Evolutionary conservation across 768 basidiomycete species (phyloP).

Genomic region (Tubosaeta sp.): DNA sequence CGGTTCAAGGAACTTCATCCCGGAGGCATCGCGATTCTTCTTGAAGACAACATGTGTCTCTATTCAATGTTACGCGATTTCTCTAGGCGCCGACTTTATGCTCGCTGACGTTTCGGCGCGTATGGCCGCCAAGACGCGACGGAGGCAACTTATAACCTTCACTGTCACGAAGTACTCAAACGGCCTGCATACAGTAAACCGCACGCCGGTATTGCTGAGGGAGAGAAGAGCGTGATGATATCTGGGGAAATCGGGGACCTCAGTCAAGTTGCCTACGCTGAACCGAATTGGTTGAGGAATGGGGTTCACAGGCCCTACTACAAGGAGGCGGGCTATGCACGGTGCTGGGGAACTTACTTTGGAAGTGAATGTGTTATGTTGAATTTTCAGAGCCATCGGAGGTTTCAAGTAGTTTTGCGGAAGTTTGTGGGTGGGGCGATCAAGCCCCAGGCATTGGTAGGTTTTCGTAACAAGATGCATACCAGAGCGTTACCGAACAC

Average conservation of each 20-base stretch:
- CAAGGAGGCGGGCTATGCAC: background rate
- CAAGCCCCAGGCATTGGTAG: background rate
- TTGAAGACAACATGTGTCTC: background rate
- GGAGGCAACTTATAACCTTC: background rate
- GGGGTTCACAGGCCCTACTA: background rate
- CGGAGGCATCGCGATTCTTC: background rate
- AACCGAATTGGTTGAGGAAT: background rate
- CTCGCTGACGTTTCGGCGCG: background rate
- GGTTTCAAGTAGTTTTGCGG: background rate
- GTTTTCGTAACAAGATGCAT: background rate
- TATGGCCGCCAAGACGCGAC: background rate
- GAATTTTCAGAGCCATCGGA: background rate
- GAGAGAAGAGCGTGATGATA: background rate
- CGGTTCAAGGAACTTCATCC: background rate
- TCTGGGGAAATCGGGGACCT: background rate
- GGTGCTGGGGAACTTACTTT: background rate
- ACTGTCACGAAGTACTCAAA: background rate
- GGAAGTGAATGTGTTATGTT: background rate
- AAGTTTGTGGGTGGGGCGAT: background rate
- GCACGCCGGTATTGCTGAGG: background rate
- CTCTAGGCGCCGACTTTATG: background rate
- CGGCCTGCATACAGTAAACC: background rate
- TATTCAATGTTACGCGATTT: background rate
- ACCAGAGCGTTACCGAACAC: background rate
- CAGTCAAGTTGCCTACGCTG: background rate